Conservation (phyloP, 2,329 filamentous ascomycete species). For the Trichoderma hamatum region DNA sequence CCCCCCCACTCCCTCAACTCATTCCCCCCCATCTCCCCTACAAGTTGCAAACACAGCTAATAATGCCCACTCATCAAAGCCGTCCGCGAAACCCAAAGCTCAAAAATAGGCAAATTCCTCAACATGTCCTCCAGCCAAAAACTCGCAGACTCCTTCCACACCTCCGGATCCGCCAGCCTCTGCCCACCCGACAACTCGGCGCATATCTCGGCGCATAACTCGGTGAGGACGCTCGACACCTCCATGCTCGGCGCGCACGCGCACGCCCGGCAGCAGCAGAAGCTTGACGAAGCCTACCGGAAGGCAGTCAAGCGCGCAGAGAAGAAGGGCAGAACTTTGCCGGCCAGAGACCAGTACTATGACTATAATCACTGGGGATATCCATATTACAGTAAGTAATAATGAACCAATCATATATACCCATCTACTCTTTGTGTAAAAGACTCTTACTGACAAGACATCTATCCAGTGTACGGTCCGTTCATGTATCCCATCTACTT, state of each 20-base stretch:
- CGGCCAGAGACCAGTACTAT: constrained; percentile 53
- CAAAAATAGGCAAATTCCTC: constrained; percentile 34
- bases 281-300: constrained; percentile 59
- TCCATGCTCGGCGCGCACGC: constrained; percentile 22
- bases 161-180: constrained; percentile 51
- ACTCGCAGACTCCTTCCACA: constrained; percentile 44
- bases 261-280: constrained; percentile 33
- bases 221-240: constrained; percentile 47
- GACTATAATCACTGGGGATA: constrained; percentile 59
- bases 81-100: constrained; percentile 21
- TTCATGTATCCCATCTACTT: constrained; percentile 50
- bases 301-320: constrained; percentile 55
- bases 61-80: not conserved
- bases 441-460: not conserved
- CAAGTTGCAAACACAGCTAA: constrained; percentile 41
- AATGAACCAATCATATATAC: not conserved
- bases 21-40: constrained; percentile 33
- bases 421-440: not conserved
- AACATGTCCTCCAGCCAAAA: constrained; percentile 37
- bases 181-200: constrained; percentile 61
- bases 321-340: constrained; percentile 53
- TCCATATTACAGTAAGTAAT: constrained; percentile 48
- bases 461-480: constrained; percentile 47
- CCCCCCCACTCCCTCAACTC: constrained; percentile 33
- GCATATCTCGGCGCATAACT: constrained; percentile 75